Evolutionary conservation across 352 stramenopile genomes (phyloP).

Genomic region (Pythium guiyangense): DNA sequence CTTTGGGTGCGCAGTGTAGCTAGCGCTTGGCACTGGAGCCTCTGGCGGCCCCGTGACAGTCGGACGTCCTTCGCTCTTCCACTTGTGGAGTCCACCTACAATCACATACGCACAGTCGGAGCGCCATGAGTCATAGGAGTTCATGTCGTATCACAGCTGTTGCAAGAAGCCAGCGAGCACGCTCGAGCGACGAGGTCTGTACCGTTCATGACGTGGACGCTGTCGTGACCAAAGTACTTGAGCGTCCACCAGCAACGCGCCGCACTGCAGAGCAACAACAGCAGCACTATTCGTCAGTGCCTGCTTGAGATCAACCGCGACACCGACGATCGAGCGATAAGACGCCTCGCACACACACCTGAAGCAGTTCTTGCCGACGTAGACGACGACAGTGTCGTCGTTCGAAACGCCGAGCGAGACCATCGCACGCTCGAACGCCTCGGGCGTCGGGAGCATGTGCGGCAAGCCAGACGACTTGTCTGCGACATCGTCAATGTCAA

Average conservation of each 20-base stretch:
- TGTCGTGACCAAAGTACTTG: constrained; percentile 85
- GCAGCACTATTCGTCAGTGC: no score
- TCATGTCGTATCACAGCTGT: no score
- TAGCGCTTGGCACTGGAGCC: constrained; percentile 14
- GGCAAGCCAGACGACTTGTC: constrained; percentile 66
- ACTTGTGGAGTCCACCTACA: constrained; percentile 57
- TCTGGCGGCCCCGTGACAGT: constrained; percentile 30
- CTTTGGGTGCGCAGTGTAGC: constrained; percentile 49
- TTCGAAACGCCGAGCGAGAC: constrained; percentile 62
- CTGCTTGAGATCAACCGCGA: no score
- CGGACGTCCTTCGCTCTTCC: constrained; percentile 55
- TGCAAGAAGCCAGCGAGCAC: background rate
- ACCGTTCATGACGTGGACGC: constrained; percentile 88
- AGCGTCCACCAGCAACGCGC: constrained; percentile 88
- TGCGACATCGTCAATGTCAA: constrained; percentile 89
- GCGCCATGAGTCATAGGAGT: no score
- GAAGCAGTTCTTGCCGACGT: constrained; percentile 78
- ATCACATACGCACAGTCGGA: no score
- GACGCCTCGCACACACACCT: constrained; percentile 37
- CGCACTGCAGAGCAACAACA: constrained; percentile 25
- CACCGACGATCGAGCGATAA: no score
- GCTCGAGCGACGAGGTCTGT: background rate
- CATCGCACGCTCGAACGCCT: constrained; percentile 71
- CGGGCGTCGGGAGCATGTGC: constrained; percentile 75
- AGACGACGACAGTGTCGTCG: constrained; percentile 72